These are phyloP conservation scores for Aspergillus fumigatiaffinis DNA, from an alignment of 2,329 filamentous ascomycete genomes.

Conservation along the genomic window DNA sequence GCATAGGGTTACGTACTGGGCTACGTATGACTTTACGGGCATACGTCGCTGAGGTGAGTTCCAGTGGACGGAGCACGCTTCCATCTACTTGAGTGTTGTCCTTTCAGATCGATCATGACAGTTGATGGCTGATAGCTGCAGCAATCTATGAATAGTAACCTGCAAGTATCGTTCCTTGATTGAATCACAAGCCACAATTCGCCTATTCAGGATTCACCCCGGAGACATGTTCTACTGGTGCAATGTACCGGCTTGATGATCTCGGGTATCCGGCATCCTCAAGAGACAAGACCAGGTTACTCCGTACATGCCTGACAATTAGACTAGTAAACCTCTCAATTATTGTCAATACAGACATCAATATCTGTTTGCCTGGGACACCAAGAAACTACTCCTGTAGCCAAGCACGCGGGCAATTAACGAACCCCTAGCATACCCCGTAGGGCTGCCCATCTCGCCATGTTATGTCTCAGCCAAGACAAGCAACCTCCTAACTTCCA, in stretches of 20 bases:
- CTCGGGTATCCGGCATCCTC: not conserved
- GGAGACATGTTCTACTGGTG: not conserved
- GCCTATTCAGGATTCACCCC: not conserved
- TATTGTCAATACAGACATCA: not conserved
- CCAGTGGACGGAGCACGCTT: not conserved
- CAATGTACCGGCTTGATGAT: too few species aligned
- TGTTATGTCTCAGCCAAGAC: not conserved
- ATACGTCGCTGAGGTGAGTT: not conserved
- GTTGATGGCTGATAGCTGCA: not conserved
- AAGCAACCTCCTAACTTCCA: too few species aligned
- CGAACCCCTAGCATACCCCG: not conserved
- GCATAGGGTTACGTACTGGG: not conserved
- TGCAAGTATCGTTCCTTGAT: not conserved
- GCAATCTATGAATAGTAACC: not conserved
- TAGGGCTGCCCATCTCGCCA: not conserved
- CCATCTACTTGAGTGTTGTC: not conserved
- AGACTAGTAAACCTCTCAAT: not conserved
- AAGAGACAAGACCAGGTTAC: not conserved
- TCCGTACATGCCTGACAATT: not conserved
- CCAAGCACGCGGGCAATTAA: not conserved
- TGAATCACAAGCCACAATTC: not conserved
- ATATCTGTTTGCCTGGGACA: not conserved
- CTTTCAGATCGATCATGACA: not conserved
- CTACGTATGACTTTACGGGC: not conserved
- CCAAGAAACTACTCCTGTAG: not conserved